Base-by-base conservation (phyloP, 2,329 filamentous ascomycete species). In the Fusarium setosum region DNA sequence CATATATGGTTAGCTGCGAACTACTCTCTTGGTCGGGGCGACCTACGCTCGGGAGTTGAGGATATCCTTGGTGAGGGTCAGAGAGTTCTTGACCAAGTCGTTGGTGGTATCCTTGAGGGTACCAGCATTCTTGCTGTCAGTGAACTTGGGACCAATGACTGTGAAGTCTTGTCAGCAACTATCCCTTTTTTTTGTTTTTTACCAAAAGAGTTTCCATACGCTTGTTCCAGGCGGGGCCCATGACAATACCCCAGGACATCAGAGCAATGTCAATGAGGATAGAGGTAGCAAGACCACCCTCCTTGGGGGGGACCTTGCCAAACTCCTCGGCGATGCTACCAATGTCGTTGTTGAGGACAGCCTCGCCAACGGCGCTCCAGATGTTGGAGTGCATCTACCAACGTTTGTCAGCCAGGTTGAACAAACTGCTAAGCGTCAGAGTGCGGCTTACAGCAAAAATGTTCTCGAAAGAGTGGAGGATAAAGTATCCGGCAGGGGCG, bases 191-290 rank as follows among this genome's bases (percentile, higher is more conserved):
- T n/a, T n/a, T n/a, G n/a, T n/a, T n/a, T n/a, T n/a, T 10, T 18
- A 3, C 3, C 7, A 41, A 18, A 8, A 41, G 10, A 7, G 17
- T 4, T 4, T 6, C 4, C 40, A 24, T 53, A 58, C 58, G 13
- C 12, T 61, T 63, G n/a, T 62, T 63, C 61, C 61, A 63, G 4
- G 61, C 48, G 24, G 58, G 61, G 3, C 61, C 61, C 57, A 63
- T 63, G 5, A 63, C 57, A 0, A 63, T 34, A 15, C 58, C 61
- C 61, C 61, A 62, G 12, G 35, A 41, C 23, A 61, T 61, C 18
- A 58, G 17, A 3, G 59, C 61, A 44, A 63, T 61, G 2, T 63
- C 61, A 2, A 63, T 62, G 7, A 57, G 37, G 18, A 63, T 63
- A 12, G 58, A 40, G 2, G 35, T 9, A 31, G 61, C 51, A 23